Evolutionary conservation across 148 eudicot species (phyloP).

Genomic region (Cornus suecica): DNA sequence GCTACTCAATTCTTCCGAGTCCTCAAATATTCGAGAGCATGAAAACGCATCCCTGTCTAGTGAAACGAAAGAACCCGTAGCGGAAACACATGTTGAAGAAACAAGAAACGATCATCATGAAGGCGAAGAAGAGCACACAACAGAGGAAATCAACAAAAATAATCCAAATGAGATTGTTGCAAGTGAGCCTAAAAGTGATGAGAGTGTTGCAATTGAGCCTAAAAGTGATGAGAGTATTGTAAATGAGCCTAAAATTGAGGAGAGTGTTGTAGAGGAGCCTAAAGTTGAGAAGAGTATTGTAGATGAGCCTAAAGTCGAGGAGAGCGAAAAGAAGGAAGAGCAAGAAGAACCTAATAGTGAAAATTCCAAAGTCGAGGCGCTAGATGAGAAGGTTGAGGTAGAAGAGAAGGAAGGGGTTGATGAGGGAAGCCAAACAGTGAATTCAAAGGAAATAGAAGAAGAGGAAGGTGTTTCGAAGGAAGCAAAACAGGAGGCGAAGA

Average conservation of each 20-base stretch:
- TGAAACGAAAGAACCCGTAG: not conserved
- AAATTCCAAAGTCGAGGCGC: not conserved
- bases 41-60: not conserved
- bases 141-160: not conserved
- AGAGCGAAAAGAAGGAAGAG: conserved; percentile 2
- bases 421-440: not conserved
- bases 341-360: not conserved
- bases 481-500: not conserved
- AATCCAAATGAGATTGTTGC: not conserved
- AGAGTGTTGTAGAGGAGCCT: too few species aligned
- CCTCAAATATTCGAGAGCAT: not conserved
- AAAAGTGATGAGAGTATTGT: too few species aligned
- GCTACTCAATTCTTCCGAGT: not conserved
- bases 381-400: not conserved
- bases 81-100: not conserved
- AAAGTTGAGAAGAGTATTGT: too few species aligned
- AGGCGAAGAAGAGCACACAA: not conserved
- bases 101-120: not conserved
- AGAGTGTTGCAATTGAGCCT: too few species aligned
- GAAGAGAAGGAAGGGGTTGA: not conserved
- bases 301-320: conserved; percentile 2
- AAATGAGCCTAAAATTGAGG: too few species aligned
- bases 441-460: not conserved
- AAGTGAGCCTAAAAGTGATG: too few species aligned
- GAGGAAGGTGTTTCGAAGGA: not conserved